Evolutionary conservation across 768 basidiomycete species (phyloP), one percentile per base, ranked within the genome.

Genomic region (Mycena rebaudengoi): DNA sequence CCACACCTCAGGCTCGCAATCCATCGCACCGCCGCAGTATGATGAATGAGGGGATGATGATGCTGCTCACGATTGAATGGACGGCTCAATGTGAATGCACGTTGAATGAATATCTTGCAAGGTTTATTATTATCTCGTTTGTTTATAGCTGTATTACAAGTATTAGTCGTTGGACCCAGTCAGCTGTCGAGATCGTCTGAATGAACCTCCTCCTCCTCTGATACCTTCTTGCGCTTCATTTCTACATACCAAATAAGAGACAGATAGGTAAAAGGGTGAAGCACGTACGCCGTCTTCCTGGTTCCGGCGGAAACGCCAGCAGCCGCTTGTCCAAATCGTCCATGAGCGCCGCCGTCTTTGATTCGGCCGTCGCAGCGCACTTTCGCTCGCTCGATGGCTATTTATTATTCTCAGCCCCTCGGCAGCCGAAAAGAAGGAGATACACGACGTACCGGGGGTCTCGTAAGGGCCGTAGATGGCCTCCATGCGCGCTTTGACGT

Each of bases 401-500:
- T 12, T 50, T 5, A 11, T 11, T 28, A 16, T 33, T 18, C 14
- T 35, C n/a, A 37, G 23, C n/a, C 30, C 4, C 13, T n/a, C 1
- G 18, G 1, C 2, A 39, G n/a, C 7, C 16, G 26, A 14, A 4
- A 12, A 26, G 28, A 35, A 14, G 56, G 5, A 12, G 18, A 12
- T 13, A 18, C 13, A 39, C 62, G 2, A 39, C 62, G 2, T 16
- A 60, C 58, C 45, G 7, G 41, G 37, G 40, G 40, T 40, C 40
- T 60, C 25, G 40, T 28, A 49, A 32, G 58, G 58, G 7, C 58
- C 53, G 53, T 60, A 60, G 7, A 60, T 55, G 20, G 58, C 64
- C 33, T 65, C 64, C 58, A 65, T 55, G 32, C 64, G 64, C 29
- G 58, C 21, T 29, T 45, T 32, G 35, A 65, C 58, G 40, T 30